A percentile compares a stretch with the other conserved stretches of the same genome.
These are phyloP conservation scores for Kazachstania africana DNA, from an alignment of 805 yeast species.

Conservation along the genomic window DNA sequence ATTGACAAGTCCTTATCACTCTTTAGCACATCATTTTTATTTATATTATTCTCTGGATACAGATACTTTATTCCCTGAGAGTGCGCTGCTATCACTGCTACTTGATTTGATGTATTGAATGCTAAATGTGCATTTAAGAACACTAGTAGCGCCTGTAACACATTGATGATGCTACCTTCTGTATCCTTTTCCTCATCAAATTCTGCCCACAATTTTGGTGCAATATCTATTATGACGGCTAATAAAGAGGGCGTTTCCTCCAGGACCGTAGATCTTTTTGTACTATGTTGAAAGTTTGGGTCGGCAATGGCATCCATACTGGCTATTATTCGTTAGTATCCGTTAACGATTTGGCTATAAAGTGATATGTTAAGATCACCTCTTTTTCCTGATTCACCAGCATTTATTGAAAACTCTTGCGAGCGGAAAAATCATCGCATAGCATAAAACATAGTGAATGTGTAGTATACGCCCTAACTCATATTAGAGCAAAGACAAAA, in stretches of 20 bases:
- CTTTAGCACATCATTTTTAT: neutral
- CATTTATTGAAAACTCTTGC: too few species aligned
- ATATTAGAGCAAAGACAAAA: too few species aligned
- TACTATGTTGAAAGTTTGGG: conserved; percentile 22
- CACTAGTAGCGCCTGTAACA: conserved; percentile 56
- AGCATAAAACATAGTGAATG: too few species aligned
- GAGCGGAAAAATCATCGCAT: too few species aligned
- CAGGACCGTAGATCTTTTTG: conserved; percentile 10
- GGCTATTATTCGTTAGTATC: too few species aligned
- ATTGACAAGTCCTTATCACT: conserved; percentile 17
- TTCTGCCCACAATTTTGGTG: conserved; percentile 42
- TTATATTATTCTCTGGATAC: conserved; percentile 40
- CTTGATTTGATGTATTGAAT: conserved; percentile 70
- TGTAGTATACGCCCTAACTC: too few species aligned
- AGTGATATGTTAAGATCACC: too few species aligned
- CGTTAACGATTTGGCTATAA: too few species aligned
- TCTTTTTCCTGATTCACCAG: too few species aligned
- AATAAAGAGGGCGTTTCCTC: conserved; percentile 72
- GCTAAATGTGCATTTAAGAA: conserved; percentile 82
- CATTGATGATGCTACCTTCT: conserved; percentile 40
- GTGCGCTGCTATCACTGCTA: conserved; percentile 70
- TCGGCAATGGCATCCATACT: conserved; percentile 28
- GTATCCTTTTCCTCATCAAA: conserved; percentile 20
- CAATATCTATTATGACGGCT: conserved; percentile 65
- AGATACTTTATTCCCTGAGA: conserved; percentile 56